Evolutionary conservation across 1,139 yeast species (phyloP).

Genomic region (Sugiyamaella pinicola): DNA sequence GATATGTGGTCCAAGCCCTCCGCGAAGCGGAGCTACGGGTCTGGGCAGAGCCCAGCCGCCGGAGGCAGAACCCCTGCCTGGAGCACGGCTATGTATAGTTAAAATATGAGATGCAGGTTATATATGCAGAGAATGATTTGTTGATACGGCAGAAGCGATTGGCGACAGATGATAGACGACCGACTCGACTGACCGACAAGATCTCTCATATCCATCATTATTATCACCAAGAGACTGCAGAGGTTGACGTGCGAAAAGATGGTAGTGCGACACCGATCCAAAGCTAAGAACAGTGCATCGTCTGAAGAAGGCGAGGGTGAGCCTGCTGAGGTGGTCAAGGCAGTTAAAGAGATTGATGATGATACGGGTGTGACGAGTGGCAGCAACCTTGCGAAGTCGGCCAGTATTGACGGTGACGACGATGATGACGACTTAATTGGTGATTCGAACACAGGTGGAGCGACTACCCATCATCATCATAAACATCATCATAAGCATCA

Average conservation of each 20-base stretch:
- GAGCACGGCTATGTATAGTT: too few species aligned
- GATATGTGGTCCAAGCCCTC: too few species aligned
- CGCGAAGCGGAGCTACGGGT: background rate
- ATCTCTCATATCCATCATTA: too few species aligned
- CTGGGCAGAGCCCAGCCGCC: background rate
- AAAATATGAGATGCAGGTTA: background rate
- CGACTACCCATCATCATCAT: conserved; percentile 15
- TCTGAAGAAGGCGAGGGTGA: conserved; percentile 16
- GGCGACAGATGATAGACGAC: conserved; percentile 1
- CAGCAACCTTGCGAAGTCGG: background rate
- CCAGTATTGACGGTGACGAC: background rate
- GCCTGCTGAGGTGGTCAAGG: conserved; percentile 3
- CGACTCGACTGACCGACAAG: too few species aligned
- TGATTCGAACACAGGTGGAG: background rate
- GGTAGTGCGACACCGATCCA: conserved; percentile 11
- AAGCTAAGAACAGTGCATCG: background rate
- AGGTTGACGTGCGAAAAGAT: background rate
- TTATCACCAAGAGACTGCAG: too few species aligned
- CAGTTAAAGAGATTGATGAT: conserved; percentile 6
- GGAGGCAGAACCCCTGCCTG: too few species aligned
- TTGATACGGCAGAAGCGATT: background rate
- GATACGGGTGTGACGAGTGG: background rate
- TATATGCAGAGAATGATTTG: background rate
- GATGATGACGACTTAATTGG: background rate
- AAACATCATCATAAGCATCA: conserved; percentile 12